Percentiles rank a stretch among this genome's conserved stretches.
These are phyloP conservation scores for Zymoseptoria passerinii DNA, from an alignment of 2,329 filamentous ascomycete genomes.

Conservation along the genomic window DNA sequence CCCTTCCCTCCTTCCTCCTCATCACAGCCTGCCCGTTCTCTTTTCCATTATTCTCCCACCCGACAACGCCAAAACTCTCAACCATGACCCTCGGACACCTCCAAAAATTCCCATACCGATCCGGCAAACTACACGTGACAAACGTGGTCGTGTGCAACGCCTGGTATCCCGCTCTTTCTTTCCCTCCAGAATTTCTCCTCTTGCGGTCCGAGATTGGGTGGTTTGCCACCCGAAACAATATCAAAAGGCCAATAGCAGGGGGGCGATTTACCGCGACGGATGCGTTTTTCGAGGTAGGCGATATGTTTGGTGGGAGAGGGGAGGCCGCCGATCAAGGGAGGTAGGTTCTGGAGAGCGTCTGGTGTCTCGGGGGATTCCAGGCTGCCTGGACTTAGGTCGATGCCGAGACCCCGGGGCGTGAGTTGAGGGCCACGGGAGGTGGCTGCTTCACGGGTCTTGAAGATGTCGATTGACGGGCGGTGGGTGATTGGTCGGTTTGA, in stretches of 20 bases:
- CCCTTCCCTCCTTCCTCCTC: not conserved
- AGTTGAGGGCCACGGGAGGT: not conserved
- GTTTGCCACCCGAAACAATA: slow-evolving; percentile 1
- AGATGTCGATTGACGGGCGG: not conserved
- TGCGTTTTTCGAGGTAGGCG: not conserved
- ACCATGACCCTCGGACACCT: not conserved
- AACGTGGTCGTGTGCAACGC: not conserved
- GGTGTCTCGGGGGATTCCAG: not conserved
- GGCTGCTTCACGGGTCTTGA: not conserved
- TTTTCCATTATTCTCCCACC: not conserved
- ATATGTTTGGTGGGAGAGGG: not conserved
- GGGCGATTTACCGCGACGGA: not conserved
- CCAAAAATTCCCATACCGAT: not conserved
- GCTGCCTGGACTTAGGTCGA: not conserved
- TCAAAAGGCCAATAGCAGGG: slow-evolving; percentile 2
- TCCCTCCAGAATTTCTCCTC: slow-evolving; percentile 4
- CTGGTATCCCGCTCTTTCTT: not conserved
- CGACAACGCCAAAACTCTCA: not conserved
- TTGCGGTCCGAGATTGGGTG: not conserved
- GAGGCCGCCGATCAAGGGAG: not conserved
- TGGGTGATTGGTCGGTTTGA: not conserved
- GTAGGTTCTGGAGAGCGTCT: not conserved
- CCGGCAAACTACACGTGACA: not conserved
- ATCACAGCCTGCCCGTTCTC: not conserved
- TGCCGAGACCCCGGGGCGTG: not conserved